Percentiles rank a stretch among this genome's conserved stretches.
These are phyloP conservation scores for Cladosporium sphaerospermum DNA, from an alignment of 2,329 filamentous ascomycete genomes.

Conservation along the genomic window DNA sequence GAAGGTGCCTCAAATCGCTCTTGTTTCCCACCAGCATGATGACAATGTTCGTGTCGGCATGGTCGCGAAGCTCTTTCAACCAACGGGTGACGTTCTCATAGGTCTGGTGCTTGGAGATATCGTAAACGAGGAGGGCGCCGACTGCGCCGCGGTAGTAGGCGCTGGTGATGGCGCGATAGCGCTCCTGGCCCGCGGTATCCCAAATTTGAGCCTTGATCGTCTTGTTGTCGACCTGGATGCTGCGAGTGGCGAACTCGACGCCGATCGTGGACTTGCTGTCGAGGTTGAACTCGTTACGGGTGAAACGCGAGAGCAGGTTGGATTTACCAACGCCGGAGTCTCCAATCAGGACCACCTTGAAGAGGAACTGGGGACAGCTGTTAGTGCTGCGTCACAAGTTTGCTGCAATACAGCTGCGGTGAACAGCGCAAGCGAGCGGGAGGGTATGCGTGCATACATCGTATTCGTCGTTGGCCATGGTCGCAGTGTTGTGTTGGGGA, in stretches of 20 bases:
- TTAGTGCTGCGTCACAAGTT: slow-evolving; percentile 29
- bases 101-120: slow-evolving; percentile 99
- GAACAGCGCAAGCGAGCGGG: not conserved
- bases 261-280: slow-evolving; percentile 99
- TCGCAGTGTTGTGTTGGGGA: slow-evolving; percentile 29
- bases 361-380: slow-evolving; percentile 68
- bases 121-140: slow-evolving; percentile 94
- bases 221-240: slow-evolving; percentile 98
- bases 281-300: slow-evolving; percentile 98
- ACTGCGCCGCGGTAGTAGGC: slow-evolving; percentile 98
- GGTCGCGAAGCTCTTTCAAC: slow-evolving; percentile 96
- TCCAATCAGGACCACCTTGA: slow-evolving; percentile 99
- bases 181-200: slow-evolving; percentile 98
- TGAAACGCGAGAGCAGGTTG: slow-evolving; percentile 98
- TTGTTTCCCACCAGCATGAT: slow-evolving; percentile 99
- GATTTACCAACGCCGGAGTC: slow-evolving; percentile 99
- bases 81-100: slow-evolving; percentile 98
- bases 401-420: not conserved
- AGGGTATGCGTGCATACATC: slow-evolving; percentile 64
- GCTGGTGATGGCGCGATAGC: slow-evolving; percentile 97
- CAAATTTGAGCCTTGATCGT: slow-evolving; percentile 99
- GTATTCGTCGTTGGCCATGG: slow-evolving; percentile 99
- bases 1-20: slow-evolving; percentile 98
- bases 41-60: slow-evolving; percentile 95
- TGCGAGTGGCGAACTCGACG: slow-evolving; percentile 97